A percentile compares a stretch with the other conserved stretches of the same genome.
Evolutionary conservation across 1,284 basidiomycete genomes (phyloP).

Genomic region (Lignosus rhinocerotis): DNA sequence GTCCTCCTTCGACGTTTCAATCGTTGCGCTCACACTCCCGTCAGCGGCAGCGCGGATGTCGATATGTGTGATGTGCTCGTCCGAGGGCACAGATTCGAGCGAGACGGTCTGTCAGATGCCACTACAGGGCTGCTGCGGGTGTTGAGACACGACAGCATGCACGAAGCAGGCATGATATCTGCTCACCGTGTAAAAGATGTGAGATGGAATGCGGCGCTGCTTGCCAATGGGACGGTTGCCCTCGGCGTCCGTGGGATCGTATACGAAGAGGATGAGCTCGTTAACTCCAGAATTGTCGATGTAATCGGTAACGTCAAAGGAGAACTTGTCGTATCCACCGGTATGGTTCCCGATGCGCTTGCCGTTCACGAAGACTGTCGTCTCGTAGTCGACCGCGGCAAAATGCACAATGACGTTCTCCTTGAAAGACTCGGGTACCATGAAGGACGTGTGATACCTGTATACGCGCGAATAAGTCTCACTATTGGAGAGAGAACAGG

Average conservation of each 20-base stretch:
- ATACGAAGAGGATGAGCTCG: neutral
- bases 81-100: neutral
- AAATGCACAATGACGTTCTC: neutral
- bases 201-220: neutral
- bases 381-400: neutral
- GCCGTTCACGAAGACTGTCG: neutral
- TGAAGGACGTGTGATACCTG: neutral
- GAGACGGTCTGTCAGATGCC: neutral
- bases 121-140: too few relatives aligned
- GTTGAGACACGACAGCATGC: too few relatives aligned
- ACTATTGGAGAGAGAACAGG: neutral
- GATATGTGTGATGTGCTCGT: neutral
- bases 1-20: neutral
- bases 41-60: neutral
- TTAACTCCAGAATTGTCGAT: neutral
- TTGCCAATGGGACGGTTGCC: neutral
- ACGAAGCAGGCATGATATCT: too few relatives aligned
- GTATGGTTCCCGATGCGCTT: neutral
- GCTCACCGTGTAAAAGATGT: neutral
- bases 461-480: too few relatives aligned
- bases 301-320: neutral
- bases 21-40: neutral
- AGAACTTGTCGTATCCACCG: neutral
- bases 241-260: neutral
- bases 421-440: neutral